Conservation (phyloP, 2,329 filamentous ascomycete species). For the Aspergillus sp. region DNA sequence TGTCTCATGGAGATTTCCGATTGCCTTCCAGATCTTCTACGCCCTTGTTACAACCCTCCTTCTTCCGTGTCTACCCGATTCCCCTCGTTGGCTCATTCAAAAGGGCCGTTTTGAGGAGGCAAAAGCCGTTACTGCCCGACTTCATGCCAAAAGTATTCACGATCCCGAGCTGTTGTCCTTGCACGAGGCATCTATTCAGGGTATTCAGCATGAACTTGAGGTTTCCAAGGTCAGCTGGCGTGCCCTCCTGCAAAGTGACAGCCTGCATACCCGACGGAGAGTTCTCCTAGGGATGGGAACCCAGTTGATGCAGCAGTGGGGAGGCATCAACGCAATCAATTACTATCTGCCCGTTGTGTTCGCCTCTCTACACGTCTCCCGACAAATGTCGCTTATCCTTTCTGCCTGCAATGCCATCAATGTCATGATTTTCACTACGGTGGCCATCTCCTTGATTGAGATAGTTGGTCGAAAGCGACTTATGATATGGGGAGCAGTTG, state of each 20-base stretch:
- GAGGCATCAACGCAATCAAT: constrained; percentile 12
- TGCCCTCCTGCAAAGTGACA: background rate
- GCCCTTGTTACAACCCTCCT: constrained; percentile 13
- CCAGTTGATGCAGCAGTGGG: constrained; percentile 21
- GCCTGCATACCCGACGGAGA: constrained; percentile 22
- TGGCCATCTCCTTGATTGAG: constrained; percentile 41
- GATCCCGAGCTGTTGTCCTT: constrained; percentile 15
- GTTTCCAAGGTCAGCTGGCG: background rate
- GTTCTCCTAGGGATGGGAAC: constrained; percentile 38
- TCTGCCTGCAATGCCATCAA: constrained; percentile 1
- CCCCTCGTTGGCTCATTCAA: constrained; percentile 49
- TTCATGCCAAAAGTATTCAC: background rate
- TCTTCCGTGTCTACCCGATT: constrained; percentile 42
- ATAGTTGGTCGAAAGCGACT: constrained; percentile 32
- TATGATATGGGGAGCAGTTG: constrained; percentile 40
- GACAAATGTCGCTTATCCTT: constrained; percentile 1
- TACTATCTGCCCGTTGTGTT: constrained; percentile 8
- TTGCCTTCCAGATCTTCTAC: constrained; percentile 30
- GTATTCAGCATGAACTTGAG: constrained; percentile 21
- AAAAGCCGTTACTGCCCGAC: constrained; percentile 40
- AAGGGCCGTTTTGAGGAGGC: constrained; percentile 44
- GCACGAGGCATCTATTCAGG: constrained; percentile 45
- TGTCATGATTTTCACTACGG: constrained; percentile 4
- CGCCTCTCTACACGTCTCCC: background rate
- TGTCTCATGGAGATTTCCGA: constrained; percentile 25